Evolutionary conservation across 2,329 filamentous ascomycete species (phyloP), one percentile per base, ranked within the genome.

Genomic region (Aureobasidium lini): DNA sequence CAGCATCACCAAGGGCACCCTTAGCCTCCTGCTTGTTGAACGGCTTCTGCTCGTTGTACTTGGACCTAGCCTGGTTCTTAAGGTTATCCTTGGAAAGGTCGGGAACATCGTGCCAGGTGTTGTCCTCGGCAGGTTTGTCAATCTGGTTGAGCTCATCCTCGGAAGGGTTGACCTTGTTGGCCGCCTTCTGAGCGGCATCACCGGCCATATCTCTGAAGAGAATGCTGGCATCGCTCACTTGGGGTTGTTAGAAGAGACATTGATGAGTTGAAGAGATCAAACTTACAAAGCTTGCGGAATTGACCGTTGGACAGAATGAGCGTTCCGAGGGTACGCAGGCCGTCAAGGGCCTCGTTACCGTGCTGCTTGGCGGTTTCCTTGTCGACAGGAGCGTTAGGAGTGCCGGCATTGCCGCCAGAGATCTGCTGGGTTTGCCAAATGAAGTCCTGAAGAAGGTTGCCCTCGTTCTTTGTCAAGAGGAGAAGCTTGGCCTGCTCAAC

Each of bases 241-340:
- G 13, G 8, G 37, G 13, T 2, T 18, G 58, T 71, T 64, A 72
- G 67, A 29, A 16, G 36, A 9, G 16, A 3, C 32, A 9, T 9
- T 28, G 18, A 6, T 13, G 6, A 15, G 9, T 32, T 13, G 28
- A 48, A 32, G 39, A 15, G 11, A 16, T 2, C n/a, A 47, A 31
- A 84, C 87, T 73, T 83, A 87, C 88, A 75, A 36, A 96, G 84
- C 78, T 96, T 96, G 66, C 91, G 84, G 80, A 95, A 96, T 72
- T 97, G 92, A 65, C 94, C 94, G 68, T 99, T 99, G 67, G 92
- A 95, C 69, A 97, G 88, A 67, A 97, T 78, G 60, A 99, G 80
- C 16, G 88, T 92, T 54, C 93, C 94, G 0, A 99, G 79, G 3
- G 90, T 96, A 66, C 90, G 86, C 46, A 99, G 76, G 29, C 93